Evolutionary conservation across 768 basidiomycete species (phyloP).

Genomic region (Tulasnella sp.): DNA sequence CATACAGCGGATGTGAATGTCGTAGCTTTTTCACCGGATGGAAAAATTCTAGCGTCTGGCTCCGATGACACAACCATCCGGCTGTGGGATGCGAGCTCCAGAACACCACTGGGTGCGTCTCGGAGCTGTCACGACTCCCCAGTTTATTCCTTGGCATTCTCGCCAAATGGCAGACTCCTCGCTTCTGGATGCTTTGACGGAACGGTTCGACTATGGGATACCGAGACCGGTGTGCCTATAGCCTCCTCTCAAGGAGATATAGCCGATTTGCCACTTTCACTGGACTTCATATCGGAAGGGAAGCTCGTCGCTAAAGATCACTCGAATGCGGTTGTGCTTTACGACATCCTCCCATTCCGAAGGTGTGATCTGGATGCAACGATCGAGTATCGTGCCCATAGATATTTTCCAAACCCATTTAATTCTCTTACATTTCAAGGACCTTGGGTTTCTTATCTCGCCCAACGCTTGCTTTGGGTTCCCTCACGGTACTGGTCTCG

Average conservation of each 20-base stretch:
- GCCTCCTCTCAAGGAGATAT: too few relatives aligned
- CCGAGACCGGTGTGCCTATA: background rate
- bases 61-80: background rate
- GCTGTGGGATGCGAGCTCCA: background rate
- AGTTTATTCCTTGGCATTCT: background rate
- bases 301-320: too few relatives aligned
- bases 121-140: background rate
- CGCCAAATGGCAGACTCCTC: background rate
- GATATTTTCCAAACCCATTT: background rate
- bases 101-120: background rate
- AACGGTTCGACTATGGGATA: background rate
- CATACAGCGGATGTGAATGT: background rate
- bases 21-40: background rate
- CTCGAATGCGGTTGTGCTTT: too few relatives aligned
- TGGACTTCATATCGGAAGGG: too few relatives aligned
- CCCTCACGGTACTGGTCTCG: background rate
- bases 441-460: background rate
- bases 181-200: too few relatives aligned
- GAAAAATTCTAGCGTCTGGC: background rate
- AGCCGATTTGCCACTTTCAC: too few relatives aligned
- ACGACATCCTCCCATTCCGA: too few relatives aligned
- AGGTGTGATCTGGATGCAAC: background rate
- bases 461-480: background rate
- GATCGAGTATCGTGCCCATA: background rate
- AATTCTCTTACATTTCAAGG: background rate